Conservation (phyloP, 2,329 filamentous ascomycete species). For the Aspergillus sp. region DNA sequence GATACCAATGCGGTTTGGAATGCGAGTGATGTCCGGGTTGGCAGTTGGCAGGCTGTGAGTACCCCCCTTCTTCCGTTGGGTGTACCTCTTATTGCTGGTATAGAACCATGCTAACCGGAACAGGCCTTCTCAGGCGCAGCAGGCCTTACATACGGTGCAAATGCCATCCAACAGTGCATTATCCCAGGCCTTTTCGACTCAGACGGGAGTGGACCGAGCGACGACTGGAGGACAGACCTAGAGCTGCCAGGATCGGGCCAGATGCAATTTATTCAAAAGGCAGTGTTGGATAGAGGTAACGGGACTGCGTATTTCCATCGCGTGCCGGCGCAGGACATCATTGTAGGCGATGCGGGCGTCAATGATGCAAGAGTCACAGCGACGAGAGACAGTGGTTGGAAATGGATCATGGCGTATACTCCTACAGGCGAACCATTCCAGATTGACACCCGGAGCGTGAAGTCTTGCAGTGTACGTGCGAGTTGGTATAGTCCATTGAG, state of each 20-base stretch:
- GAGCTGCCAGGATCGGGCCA: constrained; percentile 1
- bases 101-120: too few relatives aligned
- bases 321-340: constrained; percentile 6
- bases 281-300: not conserved
- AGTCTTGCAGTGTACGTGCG: not conserved
- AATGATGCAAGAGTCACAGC: constrained; percentile 2
- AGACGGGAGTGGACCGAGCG: not conserved
- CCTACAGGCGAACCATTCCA: not conserved
- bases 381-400: not conserved
- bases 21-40: constrained; percentile 10
- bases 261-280: constrained; percentile 8
- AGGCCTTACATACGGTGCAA: constrained; percentile 5
- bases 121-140: constrained; percentile 11
- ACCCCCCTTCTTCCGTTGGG: too few relatives aligned
- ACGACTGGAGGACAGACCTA: not conserved
- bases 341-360: constrained; percentile 1
- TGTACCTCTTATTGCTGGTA: too few relatives aligned
- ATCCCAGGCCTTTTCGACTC: constrained; percentile 2
- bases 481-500: not conserved
- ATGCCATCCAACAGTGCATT: not conserved
- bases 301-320: not conserved
- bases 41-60: constrained; percentile 9
- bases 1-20: not conserved
- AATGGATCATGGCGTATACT: constrained; percentile 7
- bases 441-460: not conserved